Evolutionary conservation across 139 green algal genomes (phyloP).

Genomic region (Picocystis salinarum): DNA sequence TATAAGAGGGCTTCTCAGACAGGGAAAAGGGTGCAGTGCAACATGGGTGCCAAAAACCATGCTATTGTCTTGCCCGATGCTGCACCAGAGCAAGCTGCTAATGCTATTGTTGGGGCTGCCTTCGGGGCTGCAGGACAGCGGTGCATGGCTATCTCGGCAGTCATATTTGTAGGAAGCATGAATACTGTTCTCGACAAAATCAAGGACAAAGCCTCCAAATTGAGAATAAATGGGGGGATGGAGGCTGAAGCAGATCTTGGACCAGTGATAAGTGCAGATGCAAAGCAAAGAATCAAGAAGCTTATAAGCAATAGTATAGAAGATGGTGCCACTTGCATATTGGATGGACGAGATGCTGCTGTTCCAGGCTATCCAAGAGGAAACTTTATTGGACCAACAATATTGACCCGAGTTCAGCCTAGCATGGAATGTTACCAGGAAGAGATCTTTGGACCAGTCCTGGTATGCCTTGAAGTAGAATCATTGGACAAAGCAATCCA

Average conservation of each 20-base stretch:
- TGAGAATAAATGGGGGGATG: slow-evolving; percentile 45
- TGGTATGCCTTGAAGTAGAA: slow-evolving; percentile 36
- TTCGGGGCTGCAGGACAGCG: slow-evolving; percentile 90
- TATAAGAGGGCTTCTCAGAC: slow-evolving; percentile 45
- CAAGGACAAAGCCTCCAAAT: slow-evolving; percentile 2
- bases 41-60: slow-evolving; percentile 96
- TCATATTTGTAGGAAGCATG: slow-evolving; percentile 72
- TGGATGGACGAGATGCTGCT: not conserved
- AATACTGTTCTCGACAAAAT: slow-evolving; percentile 4
- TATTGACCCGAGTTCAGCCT: slow-evolving; percentile 53
- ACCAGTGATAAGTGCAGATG: slow-evolving; percentile 57
- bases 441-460: slow-evolving; percentile 89
- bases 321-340: slow-evolving; percentile 13
- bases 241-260: slow-evolving; percentile 66
- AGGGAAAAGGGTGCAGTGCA: slow-evolving; percentile 82
- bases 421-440: slow-evolving; percentile 75
- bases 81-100: slow-evolving; percentile 42
- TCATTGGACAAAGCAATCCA: slow-evolving; percentile 66
- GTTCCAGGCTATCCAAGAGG: slow-evolving; percentile 25
- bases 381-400: slow-evolving; percentile 85
- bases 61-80: slow-evolving; percentile 88
- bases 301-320: slow-evolving; percentile 46
- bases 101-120: slow-evolving; percentile 59
- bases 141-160: slow-evolving; percentile 88
- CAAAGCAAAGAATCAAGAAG: slow-evolving; percentile 33